phyloP scores from a whole-genome alignment of 306 rosid species.

The Crotalaria pallida region DNA sequence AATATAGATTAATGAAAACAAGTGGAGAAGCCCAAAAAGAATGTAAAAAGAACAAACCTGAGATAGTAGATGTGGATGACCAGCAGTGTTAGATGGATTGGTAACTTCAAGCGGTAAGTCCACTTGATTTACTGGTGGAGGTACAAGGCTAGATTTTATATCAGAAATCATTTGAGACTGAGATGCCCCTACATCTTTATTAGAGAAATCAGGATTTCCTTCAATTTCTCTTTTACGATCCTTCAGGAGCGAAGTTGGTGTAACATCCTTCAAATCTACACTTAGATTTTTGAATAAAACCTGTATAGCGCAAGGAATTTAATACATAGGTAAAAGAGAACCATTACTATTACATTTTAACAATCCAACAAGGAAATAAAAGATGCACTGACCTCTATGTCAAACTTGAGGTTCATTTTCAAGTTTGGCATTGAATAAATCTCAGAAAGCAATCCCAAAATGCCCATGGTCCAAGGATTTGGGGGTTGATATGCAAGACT shows the following conservation, averaged over 20 bases:
- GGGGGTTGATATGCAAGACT: conserved; percentile 99
- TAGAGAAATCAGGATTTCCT: conserved; percentile 99
- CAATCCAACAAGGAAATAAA: neutral
- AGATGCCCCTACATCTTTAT: conserved; percentile 85
- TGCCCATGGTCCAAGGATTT: conserved; percentile 99
- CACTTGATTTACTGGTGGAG: conserved; percentile 79
- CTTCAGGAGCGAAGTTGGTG: conserved; percentile 87
- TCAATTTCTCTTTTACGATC: conserved; percentile 89
- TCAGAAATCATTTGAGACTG: conserved; percentile 74
- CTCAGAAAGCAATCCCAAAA: conserved; percentile 95
- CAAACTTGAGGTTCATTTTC: conserved; percentile 99
- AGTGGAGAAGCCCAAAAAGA: neutral
- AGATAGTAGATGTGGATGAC: conserved; percentile 66
- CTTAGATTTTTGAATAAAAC: conserved; percentile 81
- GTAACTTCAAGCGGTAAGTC: conserved; percentile 77
- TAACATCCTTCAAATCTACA: conserved; percentile 94
- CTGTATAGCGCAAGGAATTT: conserved; percentile 37
- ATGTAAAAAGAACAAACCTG: conserved; percentile 53
- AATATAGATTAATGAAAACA: neutral
- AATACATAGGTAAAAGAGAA: neutral
- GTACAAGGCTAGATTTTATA: conserved; percentile 57
- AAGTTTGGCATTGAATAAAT: conserved; percentile 98
- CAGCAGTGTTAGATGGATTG: conserved; percentile 60
- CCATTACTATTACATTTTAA: neutral
- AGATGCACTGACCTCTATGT: conserved; percentile 63